Base-by-base conservation (phyloP, 805 yeast species). In the Cyberlindnera petersonii region DNA sequence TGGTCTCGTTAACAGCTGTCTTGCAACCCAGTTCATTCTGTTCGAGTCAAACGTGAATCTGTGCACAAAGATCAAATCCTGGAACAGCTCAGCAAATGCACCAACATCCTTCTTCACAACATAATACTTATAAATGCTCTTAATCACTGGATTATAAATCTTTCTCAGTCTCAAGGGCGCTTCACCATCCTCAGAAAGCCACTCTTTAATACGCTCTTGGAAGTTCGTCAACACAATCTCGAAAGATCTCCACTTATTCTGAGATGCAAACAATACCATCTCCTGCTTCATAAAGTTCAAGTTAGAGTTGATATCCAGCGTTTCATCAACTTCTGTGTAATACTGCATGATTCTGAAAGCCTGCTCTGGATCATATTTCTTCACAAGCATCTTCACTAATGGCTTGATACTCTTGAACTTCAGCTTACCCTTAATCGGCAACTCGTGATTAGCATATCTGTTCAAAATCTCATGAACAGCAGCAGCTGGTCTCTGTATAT, bases 331-430 rank as follows among this genome's bases (percentile, higher is more conserved):
- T 20, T 50, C 46, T 31, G 53, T 52, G 47, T 54, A 66, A 28
- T 56, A 53, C 16, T 56, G 55, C 46, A 66, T 46, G 27, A 66
- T 46, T 19, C 57, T 52, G 21, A 56, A 40, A 0, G 70, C 68
- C 28, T 50, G 55, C 21, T 49, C 52, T 1, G 67, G 63, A 21
- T 55, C 50, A 34, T 61, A 56, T 37, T 39, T 46, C 31, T 55
- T 58, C 3, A 60, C 53, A 21, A 65, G 46, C 4, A 50, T 39
- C 26, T 58, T 52, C 43, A 65, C 52, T 18, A 68, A 59, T 50
- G 68, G 66, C 26, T 61, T 63, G 38, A 66, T 40, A 8, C 60
- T 49, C 3, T 62, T 52, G 18, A 68, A 66, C 31, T 61, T 64
- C 23, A 64, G 36, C 11, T 43, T 45, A 2, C 50, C 51, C n/a